These are phyloP conservation scores for Trichoderma sp. DNA, from an alignment of 2,329 filamentous ascomycete species.

Conservation along the genomic window DNA sequence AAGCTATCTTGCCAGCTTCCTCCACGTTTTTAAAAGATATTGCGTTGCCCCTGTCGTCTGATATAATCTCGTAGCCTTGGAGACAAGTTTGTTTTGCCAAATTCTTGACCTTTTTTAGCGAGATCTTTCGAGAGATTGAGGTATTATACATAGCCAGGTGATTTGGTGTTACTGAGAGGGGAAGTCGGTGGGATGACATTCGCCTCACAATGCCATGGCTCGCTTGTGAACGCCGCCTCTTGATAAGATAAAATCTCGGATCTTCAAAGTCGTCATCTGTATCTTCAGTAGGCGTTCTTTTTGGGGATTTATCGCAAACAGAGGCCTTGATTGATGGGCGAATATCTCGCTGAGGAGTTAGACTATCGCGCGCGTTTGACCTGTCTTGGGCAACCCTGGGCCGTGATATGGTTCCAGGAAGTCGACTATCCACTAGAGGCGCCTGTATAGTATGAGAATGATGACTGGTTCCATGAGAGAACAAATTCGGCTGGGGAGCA, in stretches of 20 bases:
- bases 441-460: constrained; percentile 21
- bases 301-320: not conserved
- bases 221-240: constrained; percentile 30
- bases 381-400: not conserved
- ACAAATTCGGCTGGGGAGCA: not conserved
- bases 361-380: not conserved
- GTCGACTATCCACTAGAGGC: constrained; percentile 24
- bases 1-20: constrained; percentile 35
- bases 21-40: constrained; percentile 35
- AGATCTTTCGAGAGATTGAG: constrained; percentile 22
- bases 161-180: constrained; percentile 36
- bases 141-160: constrained; percentile 31
- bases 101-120: not conserved
- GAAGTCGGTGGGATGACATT: constrained; percentile 33
- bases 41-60: constrained; percentile 20
- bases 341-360: not conserved
- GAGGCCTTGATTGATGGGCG: not conserved
- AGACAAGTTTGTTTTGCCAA: not conserved
- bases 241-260: constrained; percentile 33
- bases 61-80: not conserved
- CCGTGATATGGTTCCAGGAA: not conserved
- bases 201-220: constrained; percentile 32
- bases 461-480: not conserved
- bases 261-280: constrained; percentile 23
- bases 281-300: not conserved